Conservation (phyloP, 2,329 filamentous ascomycete species). For the Colletotrichum kahawae region DNA sequence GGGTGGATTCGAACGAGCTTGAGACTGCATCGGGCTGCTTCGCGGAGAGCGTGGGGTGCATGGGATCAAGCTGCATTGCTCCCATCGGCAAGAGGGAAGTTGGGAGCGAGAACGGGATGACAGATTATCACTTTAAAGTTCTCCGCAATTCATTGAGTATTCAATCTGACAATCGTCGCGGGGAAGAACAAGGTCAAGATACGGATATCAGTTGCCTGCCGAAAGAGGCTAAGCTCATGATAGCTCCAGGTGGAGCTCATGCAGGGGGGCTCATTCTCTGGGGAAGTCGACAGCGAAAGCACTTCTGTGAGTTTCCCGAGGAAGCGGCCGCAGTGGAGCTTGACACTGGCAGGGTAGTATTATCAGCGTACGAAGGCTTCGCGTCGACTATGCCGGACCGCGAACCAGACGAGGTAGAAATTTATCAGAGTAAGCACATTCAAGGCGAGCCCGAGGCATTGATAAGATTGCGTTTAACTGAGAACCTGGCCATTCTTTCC, state of each 20-base stretch:
- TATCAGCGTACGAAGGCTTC: not conserved
- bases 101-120: not conserved
- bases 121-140: not conserved
- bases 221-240: not conserved
- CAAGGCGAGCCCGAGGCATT: not conserved
- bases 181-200: not conserved
- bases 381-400: not conserved
- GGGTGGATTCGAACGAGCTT: not conserved
- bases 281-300: not conserved
- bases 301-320: not conserved
- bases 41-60: not conserved
- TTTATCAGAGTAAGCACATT: not conserved
- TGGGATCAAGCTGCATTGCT: not conserved
- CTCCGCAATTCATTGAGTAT: not conserved
- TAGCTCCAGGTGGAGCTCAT: not conserved
- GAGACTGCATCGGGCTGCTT: not conserved
- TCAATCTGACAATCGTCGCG: not conserved
- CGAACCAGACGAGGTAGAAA: not conserved
- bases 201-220: not conserved
- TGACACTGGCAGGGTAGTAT: not conserved
- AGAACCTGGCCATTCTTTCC: not conserved
- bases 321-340: not conserved
- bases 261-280: not conserved
- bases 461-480: not conserved
- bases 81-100: not conserved